Evolutionary conservation across 73 alveolate genomes (phyloP).

Genomic region (Paramecium pentaurelia): DNA sequence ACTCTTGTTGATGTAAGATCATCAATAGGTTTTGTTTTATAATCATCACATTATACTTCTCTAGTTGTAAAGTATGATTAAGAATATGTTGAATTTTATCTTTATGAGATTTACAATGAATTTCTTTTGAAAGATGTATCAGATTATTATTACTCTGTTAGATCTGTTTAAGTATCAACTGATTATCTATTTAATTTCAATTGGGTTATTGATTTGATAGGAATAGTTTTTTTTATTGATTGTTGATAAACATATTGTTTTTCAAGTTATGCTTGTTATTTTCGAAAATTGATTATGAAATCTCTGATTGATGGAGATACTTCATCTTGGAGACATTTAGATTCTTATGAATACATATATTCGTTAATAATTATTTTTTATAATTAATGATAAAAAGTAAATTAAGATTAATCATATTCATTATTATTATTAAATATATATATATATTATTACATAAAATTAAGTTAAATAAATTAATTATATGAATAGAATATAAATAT

Average conservation of each 20-base stretch:
- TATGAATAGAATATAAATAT: background rate
- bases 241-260: background rate
- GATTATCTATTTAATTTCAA: background rate
- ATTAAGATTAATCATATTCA: too few relatives aligned
- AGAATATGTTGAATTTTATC: background rate
- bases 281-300: background rate
- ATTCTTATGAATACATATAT: background rate
- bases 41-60: background rate
- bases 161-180: background rate
- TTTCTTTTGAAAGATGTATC: background rate
- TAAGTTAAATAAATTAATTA: background rate
- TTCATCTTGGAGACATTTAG: background rate
- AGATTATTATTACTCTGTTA: background rate
- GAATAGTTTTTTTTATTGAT: background rate
- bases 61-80: background rate
- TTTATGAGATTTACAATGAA: background rate
- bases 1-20: background rate
- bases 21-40: background rate
- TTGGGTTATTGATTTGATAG: background rate
- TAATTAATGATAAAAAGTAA: background rate
- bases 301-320: conserved; percentile 1
- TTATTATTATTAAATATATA: too few relatives aligned
- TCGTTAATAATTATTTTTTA: background rate
- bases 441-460: background rate
- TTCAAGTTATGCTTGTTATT: background rate